Evolutionary conservation across 306 rosid species (phyloP).

Genomic region (Sindora glabra): DNA sequence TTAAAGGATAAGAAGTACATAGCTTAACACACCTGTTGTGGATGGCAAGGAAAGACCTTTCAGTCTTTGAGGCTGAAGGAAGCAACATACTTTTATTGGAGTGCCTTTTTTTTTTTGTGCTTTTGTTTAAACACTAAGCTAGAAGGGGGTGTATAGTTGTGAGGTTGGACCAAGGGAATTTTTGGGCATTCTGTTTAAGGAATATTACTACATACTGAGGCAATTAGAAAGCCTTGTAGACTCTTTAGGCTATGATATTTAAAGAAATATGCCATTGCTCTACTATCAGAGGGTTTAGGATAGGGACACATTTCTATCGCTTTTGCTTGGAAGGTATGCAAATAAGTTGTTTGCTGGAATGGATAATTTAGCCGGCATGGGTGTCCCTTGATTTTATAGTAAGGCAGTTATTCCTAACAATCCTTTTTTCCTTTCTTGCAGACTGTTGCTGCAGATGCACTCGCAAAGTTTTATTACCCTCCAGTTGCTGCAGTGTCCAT

Average conservation of each 20-base stretch:
- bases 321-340: not conserved
- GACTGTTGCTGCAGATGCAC: conserved; percentile 82
- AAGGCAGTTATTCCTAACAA: conserved; percentile 9
- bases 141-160: not conserved
- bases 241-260: not conserved
- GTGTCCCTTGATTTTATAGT: not conserved
- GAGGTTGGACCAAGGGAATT: too few species aligned
- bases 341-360: not conserved
- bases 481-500: conserved; percentile 93
- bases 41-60: not conserved
- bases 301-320: too few species aligned
- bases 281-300: too few species aligned
- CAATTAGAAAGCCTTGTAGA: not conserved
- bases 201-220: too few species aligned
- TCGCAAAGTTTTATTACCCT: conserved; percentile 81
- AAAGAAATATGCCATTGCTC: too few species aligned
- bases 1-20: not conserved
- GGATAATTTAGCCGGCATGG: not conserved
- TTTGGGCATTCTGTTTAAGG: too few species aligned
- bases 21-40: not conserved
- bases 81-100: not conserved
- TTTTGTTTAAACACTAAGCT: not conserved
- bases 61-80: conserved; percentile 1
- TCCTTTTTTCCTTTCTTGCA: conserved; percentile 30
- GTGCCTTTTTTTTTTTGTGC: not conserved